Evolutionary conservation across 176 grass and related monocot species (phyloP).

Genomic region (Chloris gayana): DNA sequence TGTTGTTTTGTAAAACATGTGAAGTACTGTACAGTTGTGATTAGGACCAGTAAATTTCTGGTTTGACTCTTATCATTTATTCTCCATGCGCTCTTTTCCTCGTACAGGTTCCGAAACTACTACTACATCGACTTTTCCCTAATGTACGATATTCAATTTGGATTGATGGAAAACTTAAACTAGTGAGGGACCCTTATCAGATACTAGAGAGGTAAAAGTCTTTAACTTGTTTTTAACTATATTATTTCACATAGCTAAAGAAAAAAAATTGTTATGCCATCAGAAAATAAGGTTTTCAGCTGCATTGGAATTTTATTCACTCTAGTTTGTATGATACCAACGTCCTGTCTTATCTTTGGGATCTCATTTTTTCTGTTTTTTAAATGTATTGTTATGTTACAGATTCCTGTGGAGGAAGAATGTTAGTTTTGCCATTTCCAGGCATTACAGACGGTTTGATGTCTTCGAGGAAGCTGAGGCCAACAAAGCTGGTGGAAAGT

Average conservation of each 20-base stretch:
- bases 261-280: slow-evolving; percentile 21
- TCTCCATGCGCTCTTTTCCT: slow-evolving; percentile 10
- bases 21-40: not conserved
- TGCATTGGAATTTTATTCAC: slow-evolving; percentile 1
- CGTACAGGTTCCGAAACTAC: slow-evolving; percentile 86
- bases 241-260: slow-evolving; percentile 31
- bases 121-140: slow-evolving; percentile 96
- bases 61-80: slow-evolving; percentile 22
- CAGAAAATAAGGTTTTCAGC: not conserved
- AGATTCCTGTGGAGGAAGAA: slow-evolving; percentile 99
- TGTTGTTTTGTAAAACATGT: not conserved
- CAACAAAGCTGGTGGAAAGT: slow-evolving; percentile 95
- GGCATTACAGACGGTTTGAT: slow-evolving; percentile 98
- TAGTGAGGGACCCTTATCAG: slow-evolving; percentile 88
- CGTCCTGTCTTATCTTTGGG: slow-evolving; percentile 1
- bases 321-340: slow-evolving; percentile 10
- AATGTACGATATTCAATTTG: slow-evolving; percentile 83
- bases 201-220: slow-evolving; percentile 85
- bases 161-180: slow-evolving; percentile 99
- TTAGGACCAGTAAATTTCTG: not conserved
- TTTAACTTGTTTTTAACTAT: slow-evolving; percentile 28
- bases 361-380: slow-evolving; percentile 32
- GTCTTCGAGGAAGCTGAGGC: slow-evolving; percentile 99
- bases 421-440: slow-evolving; percentile 85
- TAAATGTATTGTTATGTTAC: slow-evolving; percentile 25